Evolutionary conservation across 768 basidiomycete genomes (phyloP).

Genomic region (Mycena crocata): DNA sequence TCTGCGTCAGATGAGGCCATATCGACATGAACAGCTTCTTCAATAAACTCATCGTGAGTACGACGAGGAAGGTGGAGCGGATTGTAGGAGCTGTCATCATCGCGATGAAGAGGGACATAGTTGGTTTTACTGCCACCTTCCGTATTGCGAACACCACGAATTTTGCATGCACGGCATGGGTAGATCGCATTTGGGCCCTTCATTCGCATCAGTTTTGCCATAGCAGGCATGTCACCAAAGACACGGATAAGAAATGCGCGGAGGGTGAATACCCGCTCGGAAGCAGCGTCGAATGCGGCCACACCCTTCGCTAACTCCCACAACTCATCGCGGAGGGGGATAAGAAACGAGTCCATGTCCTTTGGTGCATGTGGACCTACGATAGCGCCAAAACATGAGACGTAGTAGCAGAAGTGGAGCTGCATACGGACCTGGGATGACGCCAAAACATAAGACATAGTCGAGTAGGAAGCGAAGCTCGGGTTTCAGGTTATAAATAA

Average conservation of each 20-base stretch:
- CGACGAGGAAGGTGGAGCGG: constrained; percentile 47
- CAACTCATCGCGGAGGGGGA: constrained; percentile 50
- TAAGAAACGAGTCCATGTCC: constrained; percentile 52
- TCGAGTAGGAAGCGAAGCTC: constrained; percentile 45
- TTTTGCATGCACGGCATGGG: constrained; percentile 43
- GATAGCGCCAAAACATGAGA: constrained; percentile 53
- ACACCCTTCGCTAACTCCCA: constrained; percentile 46
- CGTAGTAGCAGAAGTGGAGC: constrained; percentile 29
- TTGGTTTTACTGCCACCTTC: constrained; percentile 26
- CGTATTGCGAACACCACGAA: constrained; percentile 44
- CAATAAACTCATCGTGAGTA: constrained; percentile 44
- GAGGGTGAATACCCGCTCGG: neutral
- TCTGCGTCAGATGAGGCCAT: constrained; percentile 32
- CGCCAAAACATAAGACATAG: constrained; percentile 49
- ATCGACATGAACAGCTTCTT: constrained; percentile 38
- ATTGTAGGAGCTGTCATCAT: constrained; percentile 37
- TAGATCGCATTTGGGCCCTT: constrained; percentile 32
- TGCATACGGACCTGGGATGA: constrained; percentile 55
- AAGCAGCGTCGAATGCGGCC: constrained; percentile 39
- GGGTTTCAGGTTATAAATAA: constrained; percentile 54
- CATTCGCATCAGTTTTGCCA: constrained; percentile 7
- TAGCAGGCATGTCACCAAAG: constrained; percentile 19
- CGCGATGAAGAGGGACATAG: constrained; percentile 44
- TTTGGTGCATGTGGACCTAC: constrained; percentile 52
- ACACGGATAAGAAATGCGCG: constrained; percentile 10